phyloP scores from a whole-genome alignment of 306 rosid genomes.

The Prunus dulcis region DNA sequence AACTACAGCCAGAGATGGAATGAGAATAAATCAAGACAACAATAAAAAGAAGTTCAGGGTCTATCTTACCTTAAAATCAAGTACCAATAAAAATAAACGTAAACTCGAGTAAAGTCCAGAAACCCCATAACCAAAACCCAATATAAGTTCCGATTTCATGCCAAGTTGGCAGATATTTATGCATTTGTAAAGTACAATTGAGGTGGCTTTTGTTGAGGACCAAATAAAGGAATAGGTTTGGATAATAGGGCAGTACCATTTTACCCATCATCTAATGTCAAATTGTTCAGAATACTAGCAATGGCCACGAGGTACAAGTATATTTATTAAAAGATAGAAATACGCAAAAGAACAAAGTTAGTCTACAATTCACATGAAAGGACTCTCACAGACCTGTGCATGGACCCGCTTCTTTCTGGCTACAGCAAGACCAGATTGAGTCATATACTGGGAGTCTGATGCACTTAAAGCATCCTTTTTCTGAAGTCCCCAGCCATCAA shows the following conservation, averaged over 20 bases:
- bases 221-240: background rate
- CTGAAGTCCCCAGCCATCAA: conserved; percentile 52
- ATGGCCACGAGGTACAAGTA: conserved; percentile 5
- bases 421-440: conserved; percentile 65
- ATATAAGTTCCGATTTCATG: background rate
- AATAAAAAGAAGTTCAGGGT: conserved; percentile 11
- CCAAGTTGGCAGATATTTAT: conserved; percentile 3
- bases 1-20: conserved; percentile 56
- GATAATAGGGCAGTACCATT: background rate
- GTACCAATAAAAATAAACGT: background rate
- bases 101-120: conserved; percentile 9
- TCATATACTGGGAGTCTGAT: conserved; percentile 58
- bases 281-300: conserved; percentile 6
- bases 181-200: background rate
- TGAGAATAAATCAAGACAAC: conserved; percentile 12
- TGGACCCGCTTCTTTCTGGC: conserved; percentile 85
- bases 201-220: background rate
- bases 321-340: background rate
- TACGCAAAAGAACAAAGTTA: background rate
- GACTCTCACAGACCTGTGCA: conserved; percentile 54
- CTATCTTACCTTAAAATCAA: conserved; percentile 7
- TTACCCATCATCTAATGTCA: conserved; percentile 17
- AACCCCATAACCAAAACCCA: background rate
- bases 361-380: conserved; percentile 9
- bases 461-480: conserved; percentile 72